Conservation (phyloP, 768 basidiomycete species). For the Xanthoconium purpureum region DNA sequence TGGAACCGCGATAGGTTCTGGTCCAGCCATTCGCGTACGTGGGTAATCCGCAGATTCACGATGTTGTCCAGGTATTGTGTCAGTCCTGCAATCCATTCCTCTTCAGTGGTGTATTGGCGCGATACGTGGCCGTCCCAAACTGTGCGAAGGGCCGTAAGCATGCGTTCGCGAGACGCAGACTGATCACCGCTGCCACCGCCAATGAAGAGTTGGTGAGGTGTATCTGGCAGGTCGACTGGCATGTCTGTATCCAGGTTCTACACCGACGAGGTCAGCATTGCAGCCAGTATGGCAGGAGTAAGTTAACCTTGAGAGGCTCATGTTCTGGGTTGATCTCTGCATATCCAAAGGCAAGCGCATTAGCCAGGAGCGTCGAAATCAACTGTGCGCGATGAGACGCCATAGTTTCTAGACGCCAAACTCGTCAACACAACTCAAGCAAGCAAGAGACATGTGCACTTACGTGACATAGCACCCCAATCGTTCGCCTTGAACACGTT, state of each 20-base stretch:
- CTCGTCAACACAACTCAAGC: neutral
- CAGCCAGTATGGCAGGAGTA: too few relatives aligned
- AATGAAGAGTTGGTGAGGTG: conserved; percentile 36
- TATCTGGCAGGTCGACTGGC: conserved; percentile 39
- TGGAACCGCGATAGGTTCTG: conserved; percentile 50
- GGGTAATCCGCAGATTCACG: conserved; percentile 42
- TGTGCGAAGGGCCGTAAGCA: conserved; percentile 11
- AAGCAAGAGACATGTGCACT: conserved; percentile 9
- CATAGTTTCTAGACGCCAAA: conserved; percentile 39
- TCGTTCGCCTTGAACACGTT: conserved; percentile 47
- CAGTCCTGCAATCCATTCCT: conserved; percentile 41
- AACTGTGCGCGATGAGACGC: conserved; percentile 46
- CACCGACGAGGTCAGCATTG: neutral
- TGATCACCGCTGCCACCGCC: conserved; percentile 15
- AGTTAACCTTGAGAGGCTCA: conserved; percentile 49
- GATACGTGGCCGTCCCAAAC: conserved; percentile 17
- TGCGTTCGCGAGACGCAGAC: conserved; percentile 13
- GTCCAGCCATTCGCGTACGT: conserved; percentile 51
- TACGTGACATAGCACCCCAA: conserved; percentile 64
- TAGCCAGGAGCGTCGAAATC: conserved; percentile 40
- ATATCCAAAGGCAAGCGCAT: conserved; percentile 48
- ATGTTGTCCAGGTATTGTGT: conserved; percentile 37
- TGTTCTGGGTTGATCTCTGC: conserved; percentile 43
- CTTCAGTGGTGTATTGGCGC: conserved; percentile 21
- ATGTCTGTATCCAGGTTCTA: conserved; percentile 55